Percentiles rank a stretch among this genome's conserved stretches.
Conservation (phyloP, 2,329 filamentous ascomycete genomes). For the Claviceps arundinis region DNA sequence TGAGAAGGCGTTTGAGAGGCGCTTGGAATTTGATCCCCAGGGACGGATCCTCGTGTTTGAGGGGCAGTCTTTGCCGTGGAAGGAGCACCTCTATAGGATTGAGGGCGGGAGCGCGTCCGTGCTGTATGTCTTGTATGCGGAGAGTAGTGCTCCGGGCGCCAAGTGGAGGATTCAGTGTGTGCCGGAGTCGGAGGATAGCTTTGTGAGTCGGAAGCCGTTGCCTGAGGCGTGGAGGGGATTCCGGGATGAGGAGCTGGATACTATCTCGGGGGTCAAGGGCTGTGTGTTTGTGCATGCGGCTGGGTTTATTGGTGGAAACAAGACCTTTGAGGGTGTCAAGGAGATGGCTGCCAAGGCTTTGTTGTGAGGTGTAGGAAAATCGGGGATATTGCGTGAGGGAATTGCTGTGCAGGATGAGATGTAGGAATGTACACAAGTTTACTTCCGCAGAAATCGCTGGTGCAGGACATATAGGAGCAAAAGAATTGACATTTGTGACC, state of each 20-base stretch:
- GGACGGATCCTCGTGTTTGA: constrained; percentile 75
- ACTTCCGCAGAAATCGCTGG: too few species aligned
- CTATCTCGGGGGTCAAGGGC: constrained; percentile 53
- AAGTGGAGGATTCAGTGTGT: constrained; percentile 95
- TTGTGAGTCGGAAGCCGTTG: constrained; percentile 81
- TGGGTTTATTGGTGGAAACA: constrained; percentile 93
- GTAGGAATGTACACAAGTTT: too few species aligned
- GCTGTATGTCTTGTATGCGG: constrained; percentile 83
- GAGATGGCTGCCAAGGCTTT: constrained; percentile 73
- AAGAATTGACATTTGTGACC: not conserved
- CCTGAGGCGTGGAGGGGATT: constrained; percentile 88
- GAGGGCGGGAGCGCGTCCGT: constrained; percentile 52
- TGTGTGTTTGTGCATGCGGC: constrained; percentile 88
- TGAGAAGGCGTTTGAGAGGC: constrained; percentile 57
- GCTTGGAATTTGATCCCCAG: constrained; percentile 53
- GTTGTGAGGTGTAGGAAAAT: constrained; percentile 13
- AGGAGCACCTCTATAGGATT: constrained; percentile 84
- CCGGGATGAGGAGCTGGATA: constrained; percentile 72
- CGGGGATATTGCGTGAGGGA: too few species aligned
- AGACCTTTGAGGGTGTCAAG: constrained; percentile 76
- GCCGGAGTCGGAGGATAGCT: constrained; percentile 71
- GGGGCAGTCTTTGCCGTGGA: constrained; percentile 75
- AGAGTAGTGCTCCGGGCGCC: constrained; percentile 57
- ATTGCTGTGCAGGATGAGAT: too few species aligned
- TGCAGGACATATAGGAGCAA: not conserved